Percentiles rank a stretch among this genome's conserved stretches.
Evolutionary conservation across 2,329 filamentous ascomycete genomes (phyloP).

Genomic region (Zasmidium cellare): DNA sequence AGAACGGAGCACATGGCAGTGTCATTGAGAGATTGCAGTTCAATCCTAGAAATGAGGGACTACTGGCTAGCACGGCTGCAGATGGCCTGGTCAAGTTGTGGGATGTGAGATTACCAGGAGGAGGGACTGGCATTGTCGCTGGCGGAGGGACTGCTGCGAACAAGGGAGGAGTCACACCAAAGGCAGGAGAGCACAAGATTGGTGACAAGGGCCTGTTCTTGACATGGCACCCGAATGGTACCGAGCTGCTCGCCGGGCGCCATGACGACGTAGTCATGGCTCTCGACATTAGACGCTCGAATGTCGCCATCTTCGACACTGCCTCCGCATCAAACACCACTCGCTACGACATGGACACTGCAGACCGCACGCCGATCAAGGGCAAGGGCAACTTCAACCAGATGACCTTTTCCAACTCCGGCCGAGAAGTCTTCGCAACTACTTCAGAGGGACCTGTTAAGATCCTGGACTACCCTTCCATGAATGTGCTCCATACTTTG

Average conservation of each 20-base stretch:
- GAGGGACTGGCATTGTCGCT: slow-evolving; percentile 24
- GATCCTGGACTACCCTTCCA: slow-evolving; percentile 67
- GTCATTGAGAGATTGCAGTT: slow-evolving; percentile 75
- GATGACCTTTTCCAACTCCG: slow-evolving; percentile 72
- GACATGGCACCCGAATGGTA: slow-evolving; percentile 72
- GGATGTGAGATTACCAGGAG: slow-evolving; percentile 68
- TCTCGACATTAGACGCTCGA: slow-evolving; percentile 31
- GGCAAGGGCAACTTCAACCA: slow-evolving; percentile 63
- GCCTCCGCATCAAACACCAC: slow-evolving; percentile 9
- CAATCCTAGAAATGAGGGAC: slow-evolving; percentile 73
- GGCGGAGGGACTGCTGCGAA: slow-evolving; percentile 40
- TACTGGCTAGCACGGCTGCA: slow-evolving; percentile 71
- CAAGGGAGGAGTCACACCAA: slow-evolving; percentile 46
- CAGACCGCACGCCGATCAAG: slow-evolving; percentile 24
- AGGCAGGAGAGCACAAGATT: slow-evolving; percentile 56
- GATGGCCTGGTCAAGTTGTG: slow-evolving; percentile 77
- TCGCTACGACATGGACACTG: slow-evolving; percentile 15
- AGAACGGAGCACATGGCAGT: slow-evolving; percentile 55
- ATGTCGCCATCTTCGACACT: slow-evolving; percentile 19
- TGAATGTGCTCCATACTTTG: slow-evolving; percentile 57
- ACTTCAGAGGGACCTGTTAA: slow-evolving; percentile 70
- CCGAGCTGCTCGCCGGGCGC: slow-evolving; percentile 69
- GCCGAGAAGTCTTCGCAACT: slow-evolving; percentile 68
- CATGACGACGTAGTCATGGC: slow-evolving; percentile 55
- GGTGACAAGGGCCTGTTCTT: slow-evolving; percentile 44